Evolutionary conservation across 208 protist species (phyloP).

Genomic region (Acanthamoeba sp.): DNA sequence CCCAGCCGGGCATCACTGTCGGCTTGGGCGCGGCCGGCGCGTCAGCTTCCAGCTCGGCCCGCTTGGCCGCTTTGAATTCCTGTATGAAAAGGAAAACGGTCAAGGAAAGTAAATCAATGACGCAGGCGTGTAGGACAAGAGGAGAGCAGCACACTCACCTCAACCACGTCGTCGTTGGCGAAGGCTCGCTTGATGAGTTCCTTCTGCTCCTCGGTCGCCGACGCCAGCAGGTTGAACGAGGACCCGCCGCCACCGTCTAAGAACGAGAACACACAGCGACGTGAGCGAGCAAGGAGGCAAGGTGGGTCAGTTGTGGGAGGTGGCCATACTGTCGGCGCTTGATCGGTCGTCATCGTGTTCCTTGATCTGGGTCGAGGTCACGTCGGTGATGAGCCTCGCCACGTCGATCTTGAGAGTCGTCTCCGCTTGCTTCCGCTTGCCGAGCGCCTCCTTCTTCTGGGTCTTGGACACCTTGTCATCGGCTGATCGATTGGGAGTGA

Average conservation of each 20-base stretch:
- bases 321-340: background rate
- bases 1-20: constrained; percentile 63
- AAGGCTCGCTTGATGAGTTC: constrained; percentile 76
- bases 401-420: constrained; percentile 55
- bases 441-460: constrained; percentile 44
- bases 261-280: background rate
- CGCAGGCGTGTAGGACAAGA: background rate
- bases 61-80: constrained; percentile 67
- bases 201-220: constrained; percentile 73
- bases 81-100: too few relatives aligned
- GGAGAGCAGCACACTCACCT: background rate
- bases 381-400: constrained; percentile 58
- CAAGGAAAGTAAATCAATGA: too few relatives aligned
- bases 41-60: background rate
- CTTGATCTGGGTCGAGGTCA: background rate
- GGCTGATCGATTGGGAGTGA: too few relatives aligned
- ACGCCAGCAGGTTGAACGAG: constrained; percentile 66
- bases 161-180: constrained; percentile 73
- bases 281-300: background rate
- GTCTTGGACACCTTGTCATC: constrained; percentile 57
- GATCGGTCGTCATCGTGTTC: constrained; percentile 60
- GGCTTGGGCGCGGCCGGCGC: background rate
- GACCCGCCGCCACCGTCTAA: background rate
- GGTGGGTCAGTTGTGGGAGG: too few relatives aligned
- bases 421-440: constrained; percentile 47